Base-by-base conservation (phyloP, 352 stramenopile species). In the Blastocystis sp. region DNA sequence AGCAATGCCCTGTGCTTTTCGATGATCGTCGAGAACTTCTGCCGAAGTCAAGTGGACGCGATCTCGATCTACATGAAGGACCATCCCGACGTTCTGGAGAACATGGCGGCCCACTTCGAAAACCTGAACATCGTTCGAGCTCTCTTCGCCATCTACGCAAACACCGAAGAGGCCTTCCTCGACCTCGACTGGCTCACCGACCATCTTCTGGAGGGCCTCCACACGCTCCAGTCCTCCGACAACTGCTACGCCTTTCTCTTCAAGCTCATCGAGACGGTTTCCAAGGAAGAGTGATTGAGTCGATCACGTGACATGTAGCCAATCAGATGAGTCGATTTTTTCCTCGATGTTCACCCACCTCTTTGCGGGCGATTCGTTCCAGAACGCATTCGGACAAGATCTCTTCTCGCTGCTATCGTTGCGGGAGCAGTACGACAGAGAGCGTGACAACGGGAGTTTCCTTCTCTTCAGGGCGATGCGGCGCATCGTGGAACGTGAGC, bases 1-100 rank as follows among this genome's bases (percentile, higher is more conserved):
- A 84, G 73, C 54, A 84, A 84, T 26, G 73, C 73, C 45, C 15
- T 84, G 26, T 84, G 73, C 26, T 84, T 84, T 45, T 29, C 26
- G 37, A 63, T 66, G 5, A 84, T 84, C 5, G 9, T 84, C 20
- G 43, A 29, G 20, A 11, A 34, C n/a, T 11, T 84, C 39, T 84
- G 9, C 1, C 6, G 37, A 9, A 54, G 53, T 29, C 55, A 59
- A 18, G 23, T 53, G 50, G 8, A 59, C 8, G 53, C 26, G 2
- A 54, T 29, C 39, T 26, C 62, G 3, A 29, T 69, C 18, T 84
- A 68, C 56, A n/a, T 84, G n/a, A 29, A 18, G 13, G 26, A 20
- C 9, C 73, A 84, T 55, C 53, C 37, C n/a, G n/a, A 39, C 50
- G 55, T 68, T 4, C 53, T 84, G 20, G 45, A 66, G 1, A 11